These are phyloP conservation scores for Pythium diclinum DNA, from an alignment of 352 stramenopile genomes.

Conservation along the genomic window DNA sequence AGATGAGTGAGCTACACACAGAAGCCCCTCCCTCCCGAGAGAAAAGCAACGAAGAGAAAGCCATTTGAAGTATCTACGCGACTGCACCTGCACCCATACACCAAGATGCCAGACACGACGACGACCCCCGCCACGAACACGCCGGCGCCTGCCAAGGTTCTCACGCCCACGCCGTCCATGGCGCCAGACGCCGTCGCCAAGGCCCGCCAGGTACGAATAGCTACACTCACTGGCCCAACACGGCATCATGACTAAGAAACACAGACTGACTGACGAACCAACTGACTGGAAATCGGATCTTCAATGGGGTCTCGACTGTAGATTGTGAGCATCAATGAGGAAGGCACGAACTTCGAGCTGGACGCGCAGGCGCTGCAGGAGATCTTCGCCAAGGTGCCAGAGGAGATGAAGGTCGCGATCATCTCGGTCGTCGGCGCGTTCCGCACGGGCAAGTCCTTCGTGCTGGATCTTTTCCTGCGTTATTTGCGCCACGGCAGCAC, in stretches of 20 bases:
- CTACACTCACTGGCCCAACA: conserved; percentile 3
- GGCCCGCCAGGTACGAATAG: conserved; percentile 39
- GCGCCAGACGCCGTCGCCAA: conserved; percentile 35
- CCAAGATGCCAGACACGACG: conserved; percentile 5
- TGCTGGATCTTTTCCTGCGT: conserved; percentile 96
- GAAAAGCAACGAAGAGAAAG: not conserved
- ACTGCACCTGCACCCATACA: not conserved
- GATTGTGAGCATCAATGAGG: conserved; percentile 87
- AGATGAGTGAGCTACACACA: conserved; percentile 4
- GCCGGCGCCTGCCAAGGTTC: conserved; percentile 13
- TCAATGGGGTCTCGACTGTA: conserved; percentile 14
- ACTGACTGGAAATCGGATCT: not conserved
- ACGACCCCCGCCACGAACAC: conserved; percentile 2
- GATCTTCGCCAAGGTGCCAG: conserved; percentile 65
- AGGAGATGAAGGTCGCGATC: conserved; percentile 96
- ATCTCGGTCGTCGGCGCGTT: conserved; percentile 98
- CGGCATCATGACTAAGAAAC: not conserved
- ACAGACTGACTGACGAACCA: not conserved
- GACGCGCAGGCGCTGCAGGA: conserved; percentile 62
- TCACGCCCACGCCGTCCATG: conserved; percentile 26
- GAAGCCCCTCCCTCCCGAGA: not conserved
- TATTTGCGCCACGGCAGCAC: conserved; percentile 89
- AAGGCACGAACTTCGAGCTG: conserved; percentile 84
- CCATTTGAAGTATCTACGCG: not conserved
- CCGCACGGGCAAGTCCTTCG: conserved; percentile 98